Evolutionary conservation across 208 protist species (phyloP), one percentile per base, ranked within the genome.

Genomic region (Trypanosoma brucei): DNA sequence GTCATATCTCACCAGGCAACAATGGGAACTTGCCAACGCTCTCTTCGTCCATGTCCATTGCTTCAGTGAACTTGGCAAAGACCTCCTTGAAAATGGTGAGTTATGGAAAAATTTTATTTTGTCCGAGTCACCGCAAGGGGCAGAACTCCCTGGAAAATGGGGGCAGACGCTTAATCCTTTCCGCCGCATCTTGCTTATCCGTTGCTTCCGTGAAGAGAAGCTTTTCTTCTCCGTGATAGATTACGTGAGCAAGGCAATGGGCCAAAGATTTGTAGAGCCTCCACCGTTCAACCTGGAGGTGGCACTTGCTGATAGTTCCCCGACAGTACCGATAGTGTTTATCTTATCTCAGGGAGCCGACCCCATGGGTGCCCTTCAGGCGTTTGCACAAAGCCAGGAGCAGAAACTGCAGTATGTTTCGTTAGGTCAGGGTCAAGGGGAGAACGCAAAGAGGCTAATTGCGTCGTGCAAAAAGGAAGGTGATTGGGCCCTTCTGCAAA

Each of bases 301-400:
- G 35, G 88, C 93, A 13, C 84, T 96, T 50, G 65, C 64, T 38
- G 96, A 98, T 77, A 96, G 84, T 69, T 76, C 72, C 30, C 65
- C 84, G 55, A 61, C 83, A 57, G 91, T 92, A 46, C 96, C 97
- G 11, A 90, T 99, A 51, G 92, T 99, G 36, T 99, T 99, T 76
- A 90, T 99, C 11, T 93, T 99, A 6, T 99, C 97, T 9, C 87
- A 95, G 52, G 97, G 98, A 33, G 96, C 95, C 6, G 97, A 99
- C 75, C 97, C 97, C 46, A 96, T 97, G 75, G 82, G 85, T 8
- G 78, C 84, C 40, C 72, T 99, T 45, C 74, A 97, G 59, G 80
- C 84, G 22, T 98, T 97, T 66, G 97, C 96, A n/a, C 70, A 72
- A 45, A 76, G 82, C 6, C 88, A 94, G 50, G 73, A 76, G 6